Evolutionary conservation across 208 protist genomes (phyloP), one percentile per base, ranked within the genome.

Genomic region (Trypanosoma scelopori): DNA sequence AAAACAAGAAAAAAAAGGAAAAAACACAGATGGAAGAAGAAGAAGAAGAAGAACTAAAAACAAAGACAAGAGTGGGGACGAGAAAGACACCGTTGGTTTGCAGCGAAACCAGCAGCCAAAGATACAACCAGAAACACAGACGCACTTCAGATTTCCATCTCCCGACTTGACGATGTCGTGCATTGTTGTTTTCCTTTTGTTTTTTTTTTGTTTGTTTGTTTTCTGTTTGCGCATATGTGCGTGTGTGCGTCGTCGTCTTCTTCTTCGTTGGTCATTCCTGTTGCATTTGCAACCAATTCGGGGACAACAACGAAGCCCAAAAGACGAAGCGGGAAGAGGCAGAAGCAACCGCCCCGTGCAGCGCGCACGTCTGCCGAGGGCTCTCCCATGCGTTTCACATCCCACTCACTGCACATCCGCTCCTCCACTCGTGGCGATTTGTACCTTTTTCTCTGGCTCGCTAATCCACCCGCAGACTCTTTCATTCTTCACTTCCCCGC

Each of bases 41-140:
- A 50, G 43, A 67, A 27, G 39, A 46, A 61, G 53, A 46, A 63
- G 59, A 71, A 46, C 51, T 49, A 62, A 55, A 71, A 18, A 78
- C 28, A n/a, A n/a, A n/a, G n/a, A n/a, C n/a, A n/a, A n/a, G n/a
- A n/a, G n/a, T n/a, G n/a, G n/a, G n/a, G n/a, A n/a, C n/a, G n/a
- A n/a, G n/a, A n/a, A n/a, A n/a, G n/a, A n/a, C n/a, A n/a, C n/a
- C 5, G 42, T 55, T 55, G 50, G 7, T 16, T 13, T 41, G 51
- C 9, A 22, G 23, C n/a, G 28, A 39, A 22, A 27, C 30, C 51
- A 39, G 15, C 23, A 30, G 39, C 18, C 23, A 56, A 25, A 62
- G 43, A 62, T 35, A 25, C 35, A 63, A 39, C 22, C 22, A 51
- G 46, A 7, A 39, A 52, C 9, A 20, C 37, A 22, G 3, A 12